Base-by-base conservation (phyloP, 371 early-diverging fungal species). In the Mucor racemosus region DNA sequence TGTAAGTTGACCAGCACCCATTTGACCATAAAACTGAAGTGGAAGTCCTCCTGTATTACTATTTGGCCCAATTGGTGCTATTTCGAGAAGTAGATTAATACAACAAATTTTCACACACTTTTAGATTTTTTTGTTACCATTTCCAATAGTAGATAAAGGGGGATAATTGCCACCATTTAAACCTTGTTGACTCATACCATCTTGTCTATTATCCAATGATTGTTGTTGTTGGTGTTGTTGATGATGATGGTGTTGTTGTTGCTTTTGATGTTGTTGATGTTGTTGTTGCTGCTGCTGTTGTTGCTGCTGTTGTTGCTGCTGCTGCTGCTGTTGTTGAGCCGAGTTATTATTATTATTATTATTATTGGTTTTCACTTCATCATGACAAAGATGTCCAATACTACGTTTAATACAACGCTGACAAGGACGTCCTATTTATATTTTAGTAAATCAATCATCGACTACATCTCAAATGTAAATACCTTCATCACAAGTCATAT, bases 361-460 rank as follows among this genome's bases (percentile, higher is more conserved):
- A 63, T 58, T 80, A 60, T 74, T 56, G 33, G 70, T 79, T 59
- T 87, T 89, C 5, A 87, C 79, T 69, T 95, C 94, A 74, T 97
- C 95, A 50, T 92, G 92, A 77, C 97, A 97, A 63, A 95, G 75
- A 71, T 95, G 94, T 10, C 93, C 93, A 67, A 97, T 97, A 71
- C 90, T 92, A 44, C 96, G 88, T 76, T 94, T 94, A 56, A 97
- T 93, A 77, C 97, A 97, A 33, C 97, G 90, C 72, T 91, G 91
- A 76, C 96, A 96, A 17, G 96, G 96, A 17, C 96, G 88, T 46
- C 86, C 89, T 88, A 60, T 21, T 14, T 42, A 66, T 44, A 6
- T 17, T 7, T 4, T 14, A 21, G 26, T 3, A 26, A 26, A 5
- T 21, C 17, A 6, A 35, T 31, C 4, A 55, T n/a, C 21, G 9